These are phyloP conservation scores for Tylopilus sp. DNA, from an alignment of 768 basidiomycete species.

Conservation along the genomic window DNA sequence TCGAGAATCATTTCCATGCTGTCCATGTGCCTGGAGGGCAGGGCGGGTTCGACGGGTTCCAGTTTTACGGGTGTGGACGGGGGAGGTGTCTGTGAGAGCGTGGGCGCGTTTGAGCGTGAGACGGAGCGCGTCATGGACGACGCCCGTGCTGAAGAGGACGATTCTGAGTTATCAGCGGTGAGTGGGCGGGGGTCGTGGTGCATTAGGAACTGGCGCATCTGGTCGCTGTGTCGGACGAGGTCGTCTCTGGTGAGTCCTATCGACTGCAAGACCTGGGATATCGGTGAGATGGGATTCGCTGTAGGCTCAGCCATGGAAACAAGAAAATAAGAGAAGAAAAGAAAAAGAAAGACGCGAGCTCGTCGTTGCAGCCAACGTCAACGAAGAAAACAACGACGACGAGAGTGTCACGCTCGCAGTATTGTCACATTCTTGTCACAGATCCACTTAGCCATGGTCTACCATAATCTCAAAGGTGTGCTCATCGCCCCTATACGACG, in stretches of 20 bases:
- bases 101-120: slow-evolving; percentile 50
- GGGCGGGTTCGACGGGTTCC: slow-evolving; percentile 49
- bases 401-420: slow-evolving; percentile 17
- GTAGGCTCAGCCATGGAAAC: slow-evolving; percentile 18
- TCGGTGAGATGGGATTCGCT: slow-evolving; percentile 52
- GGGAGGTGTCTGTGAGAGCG: slow-evolving; percentile 34
- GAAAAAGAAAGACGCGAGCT: slow-evolving; percentile 2
- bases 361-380: slow-evolving; percentile 23
- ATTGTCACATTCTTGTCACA: slow-evolving; percentile 24
- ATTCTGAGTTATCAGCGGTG: slow-evolving; percentile 33
- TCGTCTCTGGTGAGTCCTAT: slow-evolving; percentile 79
- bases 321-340: background rate
- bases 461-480: slow-evolving; percentile 84
- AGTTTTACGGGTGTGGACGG: slow-evolving; percentile 62
- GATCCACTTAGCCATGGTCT: slow-evolving; percentile 52
- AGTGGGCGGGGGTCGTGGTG: slow-evolving; percentile 48
- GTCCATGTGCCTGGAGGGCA: slow-evolving; percentile 57
- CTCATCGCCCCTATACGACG: background rate
- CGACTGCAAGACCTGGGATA: slow-evolving; percentile 65
- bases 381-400: slow-evolving; percentile 10
- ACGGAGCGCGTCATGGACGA: slow-evolving; percentile 42
- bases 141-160: slow-evolving; percentile 36
- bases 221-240: slow-evolving; percentile 63
- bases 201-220: slow-evolving; percentile 78
- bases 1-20: slow-evolving; percentile 79